Conservation (phyloP, 163 green algal species). For the Scenedesmus sp. region DNA sequence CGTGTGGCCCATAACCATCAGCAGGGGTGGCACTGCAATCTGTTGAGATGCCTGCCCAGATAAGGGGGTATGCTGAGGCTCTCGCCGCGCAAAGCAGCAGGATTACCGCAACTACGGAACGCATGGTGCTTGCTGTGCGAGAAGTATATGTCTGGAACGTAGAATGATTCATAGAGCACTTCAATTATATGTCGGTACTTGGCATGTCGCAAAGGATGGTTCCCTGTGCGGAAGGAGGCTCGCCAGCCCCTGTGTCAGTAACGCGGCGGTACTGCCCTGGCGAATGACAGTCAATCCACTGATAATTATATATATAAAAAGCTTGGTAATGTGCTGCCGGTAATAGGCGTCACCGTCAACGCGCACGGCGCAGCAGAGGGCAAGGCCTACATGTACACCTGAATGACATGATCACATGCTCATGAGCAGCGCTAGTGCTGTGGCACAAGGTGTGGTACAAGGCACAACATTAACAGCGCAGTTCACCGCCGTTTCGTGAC, state of each 20-base stretch:
- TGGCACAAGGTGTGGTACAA: no score
- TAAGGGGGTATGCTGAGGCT: constrained; percentile 2
- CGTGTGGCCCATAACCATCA: constrained; percentile 1
- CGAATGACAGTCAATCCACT: background rate
- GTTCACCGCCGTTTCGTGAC: no score
- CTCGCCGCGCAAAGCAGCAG: background rate
- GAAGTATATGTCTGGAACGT: background rate
- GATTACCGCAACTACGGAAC: constrained; percentile 7
- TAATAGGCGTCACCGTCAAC: no score
- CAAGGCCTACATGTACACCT: no score
- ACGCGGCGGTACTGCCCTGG: background rate
- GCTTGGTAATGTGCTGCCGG: no score
- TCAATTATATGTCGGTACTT: background rate
- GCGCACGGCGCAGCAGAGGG: no score
- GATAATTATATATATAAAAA: no score
- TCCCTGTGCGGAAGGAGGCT: background rate
- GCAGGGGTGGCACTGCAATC: background rate
- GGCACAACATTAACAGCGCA: no score
- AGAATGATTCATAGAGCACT: no score
- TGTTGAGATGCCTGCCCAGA: constrained; percentile 12
- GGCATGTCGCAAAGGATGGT: background rate
- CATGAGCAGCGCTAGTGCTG: no score
- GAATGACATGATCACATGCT: no score
- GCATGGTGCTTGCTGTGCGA: background rate
- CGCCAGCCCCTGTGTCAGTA: background rate